These are phyloP conservation scores for Salvia rosmarinus DNA, from an alignment of 257 asterid species.

Conservation along the genomic window DNA sequence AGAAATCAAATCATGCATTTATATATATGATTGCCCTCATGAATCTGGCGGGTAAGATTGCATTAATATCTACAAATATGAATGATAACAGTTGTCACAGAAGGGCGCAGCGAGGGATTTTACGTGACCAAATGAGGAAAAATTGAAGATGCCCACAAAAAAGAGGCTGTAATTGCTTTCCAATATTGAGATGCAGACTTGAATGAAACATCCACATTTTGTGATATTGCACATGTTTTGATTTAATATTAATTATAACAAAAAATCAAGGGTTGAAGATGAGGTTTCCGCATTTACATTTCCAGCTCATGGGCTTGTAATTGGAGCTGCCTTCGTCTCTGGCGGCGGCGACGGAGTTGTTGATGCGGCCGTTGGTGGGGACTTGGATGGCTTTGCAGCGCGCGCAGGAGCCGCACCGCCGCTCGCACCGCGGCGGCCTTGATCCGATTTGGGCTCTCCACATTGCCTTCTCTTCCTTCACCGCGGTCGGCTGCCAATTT, in stretches of 20 bases:
- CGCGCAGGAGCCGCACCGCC: slow-evolving; percentile 59
- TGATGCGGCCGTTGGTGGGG: slow-evolving; percentile 46
- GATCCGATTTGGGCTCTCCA: slow-evolving; percentile 70
- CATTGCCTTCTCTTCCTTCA: slow-evolving; percentile 33
- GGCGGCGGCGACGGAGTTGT: background rate
- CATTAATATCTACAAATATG: slow-evolving; percentile 23
- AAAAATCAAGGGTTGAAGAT: slow-evolving; percentile 65
- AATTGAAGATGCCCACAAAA: slow-evolving; percentile 34
- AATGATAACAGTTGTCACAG: background rate
- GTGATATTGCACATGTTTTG: no score
- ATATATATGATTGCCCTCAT: slow-evolving; percentile 31
- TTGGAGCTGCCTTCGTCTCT: slow-evolving; percentile 44
- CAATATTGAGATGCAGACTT: background rate
- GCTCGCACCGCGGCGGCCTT: slow-evolving; percentile 80
- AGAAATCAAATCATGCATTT: background rate
- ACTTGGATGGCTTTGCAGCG: slow-evolving; percentile 90
- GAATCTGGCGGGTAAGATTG: slow-evolving; percentile 26
- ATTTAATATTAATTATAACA: no score
- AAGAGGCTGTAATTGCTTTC: slow-evolving; percentile 26
- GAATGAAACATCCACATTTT: background rate
- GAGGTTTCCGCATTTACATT: slow-evolving; percentile 85
- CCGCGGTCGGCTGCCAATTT: slow-evolving; percentile 19
- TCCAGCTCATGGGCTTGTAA: slow-evolving; percentile 98
- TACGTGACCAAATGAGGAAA: slow-evolving; percentile 25
- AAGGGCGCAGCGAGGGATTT: no score